Percentiles rank a stretch among this genome's conserved stretches.
Conservation (phyloP, 1,139 yeast species). For the Yueomyces sp. region DNA sequence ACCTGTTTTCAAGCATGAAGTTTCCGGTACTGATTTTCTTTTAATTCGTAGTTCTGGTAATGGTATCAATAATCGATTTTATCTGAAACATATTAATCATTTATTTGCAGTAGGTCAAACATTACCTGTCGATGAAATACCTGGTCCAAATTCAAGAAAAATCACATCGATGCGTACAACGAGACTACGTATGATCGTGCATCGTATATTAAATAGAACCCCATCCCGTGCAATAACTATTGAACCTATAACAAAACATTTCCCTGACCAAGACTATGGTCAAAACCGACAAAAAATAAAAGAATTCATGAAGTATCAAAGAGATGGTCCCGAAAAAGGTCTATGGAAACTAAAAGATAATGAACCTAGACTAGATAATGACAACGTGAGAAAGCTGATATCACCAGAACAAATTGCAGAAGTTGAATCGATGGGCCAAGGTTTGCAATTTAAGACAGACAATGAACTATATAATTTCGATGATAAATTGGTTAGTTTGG, state of each 20-base stretch:
- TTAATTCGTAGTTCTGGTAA: conserved; percentile 74
- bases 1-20: conserved; percentile 82
- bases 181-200: conserved; percentile 86
- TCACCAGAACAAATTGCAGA: conserved; percentile 85
- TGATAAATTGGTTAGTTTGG: conserved; percentile 38
- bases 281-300: conserved; percentile 91
- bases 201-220: conserved; percentile 68
- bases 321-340: conserved; percentile 92
- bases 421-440: conserved; percentile 86
- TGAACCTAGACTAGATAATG: conserved; percentile 65
- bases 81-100: conserved; percentile 55
- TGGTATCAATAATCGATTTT: conserved; percentile 43
- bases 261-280: conserved; percentile 96
- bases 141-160: conserved; percentile 95
- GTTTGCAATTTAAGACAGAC: conserved; percentile 75
- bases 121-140: conserved; percentile 87
- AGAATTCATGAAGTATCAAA: conserved; percentile 96
- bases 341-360: conserved; percentile 81
- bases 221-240: conserved; percentile 70
- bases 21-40: conserved; percentile 67
- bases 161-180: conserved; percentile 90
- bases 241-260: conserved; percentile 80
- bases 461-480: conserved; percentile 41
- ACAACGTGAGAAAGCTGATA: conserved; percentile 71
- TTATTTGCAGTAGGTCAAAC: conserved; percentile 85